phyloP scores from a whole-genome alignment of 208 protist species.

The Leishmania turanica region DNA sequence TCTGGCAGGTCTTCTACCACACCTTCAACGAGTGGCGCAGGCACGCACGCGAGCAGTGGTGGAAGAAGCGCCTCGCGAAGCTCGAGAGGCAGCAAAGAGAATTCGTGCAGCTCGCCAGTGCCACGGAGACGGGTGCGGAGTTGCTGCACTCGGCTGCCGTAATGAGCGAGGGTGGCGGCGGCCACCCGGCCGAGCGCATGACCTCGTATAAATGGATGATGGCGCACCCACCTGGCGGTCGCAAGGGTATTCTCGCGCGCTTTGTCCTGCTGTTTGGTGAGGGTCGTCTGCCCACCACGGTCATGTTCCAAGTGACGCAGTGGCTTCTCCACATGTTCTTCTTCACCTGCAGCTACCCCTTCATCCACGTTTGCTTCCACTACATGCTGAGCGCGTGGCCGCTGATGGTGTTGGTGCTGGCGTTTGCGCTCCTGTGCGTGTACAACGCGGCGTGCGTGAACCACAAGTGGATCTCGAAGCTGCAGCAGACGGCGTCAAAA shows the following conservation, averaged over 20 bases:
- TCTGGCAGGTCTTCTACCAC: slow-evolving; percentile 72
- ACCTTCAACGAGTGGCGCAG: slow-evolving; percentile 51
- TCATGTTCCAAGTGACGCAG: slow-evolving; percentile 60
- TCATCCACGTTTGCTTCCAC: slow-evolving; percentile 57
- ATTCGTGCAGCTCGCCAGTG: slow-evolving; percentile 43
- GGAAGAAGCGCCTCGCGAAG: slow-evolving; percentile 32
- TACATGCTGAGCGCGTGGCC: slow-evolving; percentile 44
- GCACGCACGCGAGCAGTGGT: slow-evolving; percentile 23
- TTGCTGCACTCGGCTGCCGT: slow-evolving; percentile 31
- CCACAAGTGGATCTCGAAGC: slow-evolving; percentile 55
- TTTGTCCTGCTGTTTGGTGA: slow-evolving; percentile 55
- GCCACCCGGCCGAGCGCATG: slow-evolving; percentile 47
- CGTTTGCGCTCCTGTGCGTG: slow-evolving; percentile 44
- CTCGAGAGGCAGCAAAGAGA: slow-evolving; percentile 32
- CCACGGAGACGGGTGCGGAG: slow-evolving; percentile 39
- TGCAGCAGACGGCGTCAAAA: slow-evolving; percentile 47
- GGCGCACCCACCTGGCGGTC: slow-evolving; percentile 57
- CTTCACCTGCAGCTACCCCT: slow-evolving; percentile 47
- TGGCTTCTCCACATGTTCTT: slow-evolving; percentile 52
- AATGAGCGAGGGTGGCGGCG: slow-evolving; percentile 34
- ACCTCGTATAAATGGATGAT: slow-evolving; percentile 81
- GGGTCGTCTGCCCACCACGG: slow-evolving; percentile 46
- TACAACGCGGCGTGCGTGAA: slow-evolving; percentile 64
- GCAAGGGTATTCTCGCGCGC: slow-evolving; percentile 49
- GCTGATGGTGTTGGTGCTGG: slow-evolving; percentile 39